phyloP scores from a whole-genome alignment of 805 yeast genomes.

The Metschnikowia henanensis region DNA sequence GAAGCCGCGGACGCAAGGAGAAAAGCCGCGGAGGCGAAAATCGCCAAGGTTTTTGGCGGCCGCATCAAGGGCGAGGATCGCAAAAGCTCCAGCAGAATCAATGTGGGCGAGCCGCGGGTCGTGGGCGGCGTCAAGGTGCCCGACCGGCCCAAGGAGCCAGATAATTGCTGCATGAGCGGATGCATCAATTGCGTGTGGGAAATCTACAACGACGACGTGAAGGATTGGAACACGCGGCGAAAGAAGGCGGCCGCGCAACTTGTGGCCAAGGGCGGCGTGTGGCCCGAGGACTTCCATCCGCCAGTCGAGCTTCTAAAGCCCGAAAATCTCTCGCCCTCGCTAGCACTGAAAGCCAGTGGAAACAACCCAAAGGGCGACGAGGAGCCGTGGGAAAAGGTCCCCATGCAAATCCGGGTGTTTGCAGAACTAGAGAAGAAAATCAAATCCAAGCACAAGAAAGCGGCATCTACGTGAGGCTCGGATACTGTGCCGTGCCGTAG shows the following conservation, averaged over 20 bases:
- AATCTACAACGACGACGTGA: constrained; percentile 80
- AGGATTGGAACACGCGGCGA: constrained; percentile 71
- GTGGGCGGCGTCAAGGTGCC: constrained; percentile 75
- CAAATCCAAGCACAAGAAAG: constrained; percentile 36
- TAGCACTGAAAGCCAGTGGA: constrained; percentile 18
- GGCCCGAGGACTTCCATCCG: constrained; percentile 46
- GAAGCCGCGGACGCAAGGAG: not conserved
- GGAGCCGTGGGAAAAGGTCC: constrained; percentile 52
- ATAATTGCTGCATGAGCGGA: constrained; percentile 97
- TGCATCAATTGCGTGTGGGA: constrained; percentile 98
- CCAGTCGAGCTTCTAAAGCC: constrained; percentile 32
- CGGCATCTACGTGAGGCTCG: not conserved
- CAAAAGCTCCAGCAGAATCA: constrained; percentile 35
- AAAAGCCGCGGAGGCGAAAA: constrained; percentile 45
- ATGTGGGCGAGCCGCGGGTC: constrained; percentile 35
- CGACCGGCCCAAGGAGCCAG: constrained; percentile 84
- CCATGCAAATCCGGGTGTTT: constrained; percentile 75
- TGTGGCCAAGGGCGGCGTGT: constrained; percentile 36
- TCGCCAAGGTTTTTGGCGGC: constrained; percentile 54
- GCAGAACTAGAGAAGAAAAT: constrained; percentile 77
- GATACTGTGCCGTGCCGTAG: no score
- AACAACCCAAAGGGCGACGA: constrained; percentile 15
- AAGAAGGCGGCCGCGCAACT: constrained; percentile 52
- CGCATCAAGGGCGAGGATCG: constrained; percentile 54
- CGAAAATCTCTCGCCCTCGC: constrained; percentile 39